Percentiles rank a stretch among this genome's conserved stretches.
These are phyloP conservation scores for Xylariaceae sp. DNA, from an alignment of 2,329 filamentous ascomycete species.

Conservation along the genomic window DNA sequence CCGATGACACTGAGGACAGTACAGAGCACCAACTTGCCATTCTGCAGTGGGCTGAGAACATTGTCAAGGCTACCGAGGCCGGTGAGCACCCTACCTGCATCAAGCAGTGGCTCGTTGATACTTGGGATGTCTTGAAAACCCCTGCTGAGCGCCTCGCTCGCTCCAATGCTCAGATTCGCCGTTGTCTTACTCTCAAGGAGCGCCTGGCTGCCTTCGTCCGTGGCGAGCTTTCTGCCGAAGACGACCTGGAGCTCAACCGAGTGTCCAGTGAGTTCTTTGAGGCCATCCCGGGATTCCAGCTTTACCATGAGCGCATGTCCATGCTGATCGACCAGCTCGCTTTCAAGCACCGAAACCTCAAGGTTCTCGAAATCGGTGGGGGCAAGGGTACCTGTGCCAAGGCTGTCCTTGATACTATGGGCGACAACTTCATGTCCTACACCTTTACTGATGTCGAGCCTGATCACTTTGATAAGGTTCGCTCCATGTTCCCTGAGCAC, in stretches of 20 bases:
- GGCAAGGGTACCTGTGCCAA: slow-evolving; percentile 10
- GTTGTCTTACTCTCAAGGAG: slow-evolving; percentile 14
- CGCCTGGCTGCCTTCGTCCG: slow-evolving; percentile 27
- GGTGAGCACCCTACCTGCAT: slow-evolving; percentile 4
- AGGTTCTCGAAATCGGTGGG: slow-evolving; percentile 28
- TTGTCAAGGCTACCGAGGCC: slow-evolving; percentile 1
- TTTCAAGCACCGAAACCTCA: slow-evolving; percentile 24
- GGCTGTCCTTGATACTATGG: slow-evolving; percentile 1
- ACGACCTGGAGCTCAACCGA: slow-evolving; percentile 10
- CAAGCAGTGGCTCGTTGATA: slow-evolving; percentile 6
- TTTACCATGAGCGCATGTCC: slow-evolving; percentile 16
- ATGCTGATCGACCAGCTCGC: slow-evolving; percentile 28
- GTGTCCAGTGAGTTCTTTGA: neutral
- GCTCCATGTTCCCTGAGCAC: neutral
- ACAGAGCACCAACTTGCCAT: slow-evolving; percentile 11
- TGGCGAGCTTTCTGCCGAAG: slow-evolving; percentile 25
- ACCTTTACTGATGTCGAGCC: slow-evolving; percentile 11
- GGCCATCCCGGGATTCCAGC: slow-evolving; percentile 19
- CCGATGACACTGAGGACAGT: slow-evolving; percentile 11
- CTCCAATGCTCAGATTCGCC: slow-evolving; percentile 1
- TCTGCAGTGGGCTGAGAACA: slow-evolving; percentile 14
- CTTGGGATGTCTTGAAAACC: slow-evolving; percentile 5
- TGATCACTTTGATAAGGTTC: slow-evolving; percentile 3
- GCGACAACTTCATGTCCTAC: slow-evolving; percentile 4
- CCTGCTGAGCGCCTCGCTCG: slow-evolving; percentile 3